Evolutionary conservation across 202 grass and related monocot species (phyloP).

Genomic region (Setaria italica): DNA sequence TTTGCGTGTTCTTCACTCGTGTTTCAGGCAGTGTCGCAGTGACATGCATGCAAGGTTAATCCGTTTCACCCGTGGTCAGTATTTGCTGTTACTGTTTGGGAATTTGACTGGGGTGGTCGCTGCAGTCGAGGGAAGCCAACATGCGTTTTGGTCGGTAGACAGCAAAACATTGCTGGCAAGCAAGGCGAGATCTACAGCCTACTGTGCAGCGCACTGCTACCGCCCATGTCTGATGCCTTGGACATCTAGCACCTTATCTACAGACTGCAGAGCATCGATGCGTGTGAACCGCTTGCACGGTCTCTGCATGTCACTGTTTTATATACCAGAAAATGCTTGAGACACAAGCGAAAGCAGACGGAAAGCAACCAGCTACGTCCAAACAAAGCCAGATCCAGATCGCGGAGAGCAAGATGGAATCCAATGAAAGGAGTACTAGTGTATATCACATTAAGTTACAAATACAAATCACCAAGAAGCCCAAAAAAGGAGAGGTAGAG

Average conservation of each 20-base stretch:
- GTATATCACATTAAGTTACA: slow-evolving; percentile 61
- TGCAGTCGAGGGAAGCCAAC: background rate
- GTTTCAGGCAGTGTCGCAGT: background rate
- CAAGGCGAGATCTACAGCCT: slow-evolving; percentile 28
- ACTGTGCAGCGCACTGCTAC: slow-evolving; percentile 7
- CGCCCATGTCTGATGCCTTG: slow-evolving; percentile 20
- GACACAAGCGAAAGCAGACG: slow-evolving; percentile 6
- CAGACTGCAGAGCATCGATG: background rate
- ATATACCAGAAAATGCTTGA: slow-evolving; percentile 2
- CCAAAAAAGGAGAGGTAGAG: background rate
- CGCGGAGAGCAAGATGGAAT: background rate
- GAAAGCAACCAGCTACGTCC: background rate
- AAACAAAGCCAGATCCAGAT: slow-evolving; percentile 25
- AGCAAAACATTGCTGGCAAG: slow-evolving; percentile 35
- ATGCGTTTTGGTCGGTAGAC: background rate
- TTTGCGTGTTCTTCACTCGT: background rate
- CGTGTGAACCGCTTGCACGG: background rate
- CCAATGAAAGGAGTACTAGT: slow-evolving; percentile 30
- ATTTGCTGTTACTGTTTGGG: background rate
- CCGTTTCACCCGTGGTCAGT: background rate
- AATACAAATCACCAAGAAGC: slow-evolving; percentile 28
- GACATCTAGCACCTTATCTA: slow-evolving; percentile 3
- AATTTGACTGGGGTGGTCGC: background rate
- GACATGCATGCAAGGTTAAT: too few relatives aligned
- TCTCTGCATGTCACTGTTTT: background rate